Evolutionary conservation across 257 asterid genomes (phyloP).

Genomic region (Ballota nigra): DNA sequence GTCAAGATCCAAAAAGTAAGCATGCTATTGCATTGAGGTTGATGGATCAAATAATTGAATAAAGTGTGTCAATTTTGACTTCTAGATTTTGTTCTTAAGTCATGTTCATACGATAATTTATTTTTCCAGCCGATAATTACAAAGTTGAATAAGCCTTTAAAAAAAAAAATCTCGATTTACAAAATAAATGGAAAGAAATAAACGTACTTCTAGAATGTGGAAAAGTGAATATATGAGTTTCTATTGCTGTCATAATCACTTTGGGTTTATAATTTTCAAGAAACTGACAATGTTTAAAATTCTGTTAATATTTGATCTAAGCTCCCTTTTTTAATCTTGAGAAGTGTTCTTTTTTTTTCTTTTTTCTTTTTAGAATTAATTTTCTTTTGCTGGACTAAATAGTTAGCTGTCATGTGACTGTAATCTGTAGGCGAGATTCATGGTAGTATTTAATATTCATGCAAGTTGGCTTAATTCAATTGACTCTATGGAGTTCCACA

Average conservation of each 20-base stretch:
- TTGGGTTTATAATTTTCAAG: not conserved
- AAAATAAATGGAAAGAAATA: not conserved
- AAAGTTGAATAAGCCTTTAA: not conserved
- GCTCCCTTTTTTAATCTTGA: not conserved
- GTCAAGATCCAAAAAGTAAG: conserved; percentile 19
- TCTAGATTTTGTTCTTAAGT: not conserved
- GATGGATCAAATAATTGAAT: not conserved
- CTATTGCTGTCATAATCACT: not conserved
- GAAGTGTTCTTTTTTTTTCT: not conserved
- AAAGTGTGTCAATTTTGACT: not conserved
- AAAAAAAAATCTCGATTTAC: not conserved
- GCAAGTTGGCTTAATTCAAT: conserved; percentile 12
- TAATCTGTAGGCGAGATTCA: conserved; percentile 7
- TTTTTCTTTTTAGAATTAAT: not conserved
- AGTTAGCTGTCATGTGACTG: conserved; percentile 14
- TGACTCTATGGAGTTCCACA: conserved; percentile 22
- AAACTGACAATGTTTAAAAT: not conserved
- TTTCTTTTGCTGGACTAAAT: conserved; percentile 1
- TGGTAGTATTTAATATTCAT: not conserved
- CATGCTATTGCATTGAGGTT: not conserved
- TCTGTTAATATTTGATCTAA: not conserved
- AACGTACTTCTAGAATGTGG: conserved; percentile 2
- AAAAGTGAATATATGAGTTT: not conserved
- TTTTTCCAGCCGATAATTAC: not conserved
- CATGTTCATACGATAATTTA: too few species aligned